Percentiles rank a stretch among this genome's conserved stretches.
Conservation (phyloP, 768 basidiomycete species). For the Lactifluus hygrophoroides region DNA sequence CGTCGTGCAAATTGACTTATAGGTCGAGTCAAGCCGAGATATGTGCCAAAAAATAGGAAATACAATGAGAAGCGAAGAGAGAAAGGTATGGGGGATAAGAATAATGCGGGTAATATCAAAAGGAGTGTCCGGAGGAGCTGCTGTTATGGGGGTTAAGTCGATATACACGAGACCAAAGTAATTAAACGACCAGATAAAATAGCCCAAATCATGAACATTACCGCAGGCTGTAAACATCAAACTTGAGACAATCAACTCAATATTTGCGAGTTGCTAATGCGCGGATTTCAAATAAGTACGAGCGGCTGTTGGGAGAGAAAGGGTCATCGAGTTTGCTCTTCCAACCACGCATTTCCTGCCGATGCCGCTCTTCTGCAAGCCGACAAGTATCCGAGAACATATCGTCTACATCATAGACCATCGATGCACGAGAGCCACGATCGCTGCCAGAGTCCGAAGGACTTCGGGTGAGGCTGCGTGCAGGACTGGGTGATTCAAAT, state of each 20-base stretch:
- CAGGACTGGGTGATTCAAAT: slow-evolving; percentile 48
- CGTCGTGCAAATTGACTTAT: slow-evolving; percentile 1
- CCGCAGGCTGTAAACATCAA: slow-evolving; percentile 3
- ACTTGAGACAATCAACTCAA: slow-evolving; percentile 16
- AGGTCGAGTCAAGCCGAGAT: slow-evolving; percentile 1
- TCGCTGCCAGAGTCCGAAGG: slow-evolving; percentile 73
- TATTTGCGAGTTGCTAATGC: slow-evolving; percentile 82
- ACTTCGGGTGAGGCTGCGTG: slow-evolving; percentile 51
- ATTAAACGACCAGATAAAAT: slow-evolving; percentile 15
- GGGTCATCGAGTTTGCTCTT: slow-evolving; percentile 23
- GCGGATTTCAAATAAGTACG: slow-evolving; percentile 71
- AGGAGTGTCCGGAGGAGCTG: background rate
- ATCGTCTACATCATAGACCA: slow-evolving; percentile 72
- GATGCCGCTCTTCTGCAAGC: slow-evolving; percentile 75
- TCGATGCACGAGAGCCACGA: slow-evolving; percentile 70
- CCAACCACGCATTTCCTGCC: slow-evolving; percentile 82
- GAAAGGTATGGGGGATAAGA: background rate
- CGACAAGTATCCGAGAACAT: slow-evolving; percentile 64
- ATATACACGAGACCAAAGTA: slow-evolving; percentile 1
- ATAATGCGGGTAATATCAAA: background rate
- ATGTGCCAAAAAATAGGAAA: background rate
- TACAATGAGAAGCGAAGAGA: slow-evolving; percentile 1
- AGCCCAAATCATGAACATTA: slow-evolving; percentile 6
- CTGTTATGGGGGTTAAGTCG: background rate
- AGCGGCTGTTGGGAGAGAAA: slow-evolving; percentile 43